Evolutionary conservation across 306 rosid genomes (phyloP).

Genomic region (Macrotyloma uniflorum): DNA sequence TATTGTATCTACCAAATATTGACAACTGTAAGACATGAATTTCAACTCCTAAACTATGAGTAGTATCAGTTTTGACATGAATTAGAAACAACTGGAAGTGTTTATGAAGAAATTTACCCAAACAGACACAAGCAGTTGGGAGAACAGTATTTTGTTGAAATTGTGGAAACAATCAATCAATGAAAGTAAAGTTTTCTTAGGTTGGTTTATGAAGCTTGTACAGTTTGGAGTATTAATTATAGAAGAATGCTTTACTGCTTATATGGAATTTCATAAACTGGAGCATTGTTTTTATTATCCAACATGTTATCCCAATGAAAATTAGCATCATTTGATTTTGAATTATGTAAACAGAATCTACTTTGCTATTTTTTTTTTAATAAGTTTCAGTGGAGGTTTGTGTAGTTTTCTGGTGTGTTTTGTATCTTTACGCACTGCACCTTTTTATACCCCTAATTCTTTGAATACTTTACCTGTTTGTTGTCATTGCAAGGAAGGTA

Average conservation of each 20-base stretch:
- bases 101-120: too few relatives aligned
- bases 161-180: background rate
- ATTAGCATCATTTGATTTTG: background rate
- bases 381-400: too few relatives aligned
- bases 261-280: background rate
- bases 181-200: background rate
- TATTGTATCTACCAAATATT: background rate
- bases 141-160: background rate
- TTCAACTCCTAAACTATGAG: background rate
- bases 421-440: too few relatives aligned
- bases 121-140: background rate
- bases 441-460: background rate
- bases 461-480: background rate
- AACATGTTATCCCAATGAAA: background rate
- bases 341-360: background rate
- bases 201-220: background rate
- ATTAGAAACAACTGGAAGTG: background rate
- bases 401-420: too few relatives aligned
- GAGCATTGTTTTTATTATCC: background rate
- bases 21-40: background rate
- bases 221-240: background rate
- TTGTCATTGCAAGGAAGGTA: background rate
- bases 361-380: background rate
- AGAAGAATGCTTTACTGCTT: background rate
- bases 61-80: background rate